Evolutionary conservation across 805 yeast genomes (phyloP).

Genomic region (Blastobotrys chiropterorum): DNA sequence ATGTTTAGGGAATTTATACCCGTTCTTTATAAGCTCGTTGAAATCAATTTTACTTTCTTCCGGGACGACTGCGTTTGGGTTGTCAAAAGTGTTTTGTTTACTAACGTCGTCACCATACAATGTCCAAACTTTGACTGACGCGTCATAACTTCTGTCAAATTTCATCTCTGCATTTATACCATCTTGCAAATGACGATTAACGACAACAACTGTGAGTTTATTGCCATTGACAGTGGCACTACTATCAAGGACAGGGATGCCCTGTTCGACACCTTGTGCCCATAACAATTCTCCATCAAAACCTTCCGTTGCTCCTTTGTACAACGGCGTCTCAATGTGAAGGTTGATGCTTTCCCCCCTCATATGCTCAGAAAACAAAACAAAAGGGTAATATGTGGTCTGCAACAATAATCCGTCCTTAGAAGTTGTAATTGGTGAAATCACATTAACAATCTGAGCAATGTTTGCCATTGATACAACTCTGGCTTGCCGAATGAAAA

Average conservation of each 20-base stretch:
- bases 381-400: constrained; percentile 29
- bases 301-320: constrained; percentile 27
- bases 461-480: constrained; percentile 32
- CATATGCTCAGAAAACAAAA: constrained; percentile 30
- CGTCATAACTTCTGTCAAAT: constrained; percentile 17
- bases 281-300: constrained; percentile 19
- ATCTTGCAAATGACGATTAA: constrained; percentile 26
- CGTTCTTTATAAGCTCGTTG: not conserved
- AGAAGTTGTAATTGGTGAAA: constrained; percentile 34
- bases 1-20: constrained; percentile 8
- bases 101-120: constrained; percentile 29
- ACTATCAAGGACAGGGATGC: constrained; percentile 26
- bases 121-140: constrained; percentile 20
- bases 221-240: constrained; percentile 25
- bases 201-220: constrained; percentile 28
- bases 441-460: constrained; percentile 33
- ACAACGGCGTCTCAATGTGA: constrained; percentile 28
- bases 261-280: constrained; percentile 20
- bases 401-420: constrained; percentile 26
- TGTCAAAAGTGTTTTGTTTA: constrained; percentile 28
- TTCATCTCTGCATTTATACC: constrained; percentile 22
- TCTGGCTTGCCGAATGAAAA: constrained; percentile 30
- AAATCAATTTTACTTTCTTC: constrained; percentile 11
- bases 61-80: constrained; percentile 22
- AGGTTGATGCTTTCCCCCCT: constrained; percentile 29